Base-by-base conservation (phyloP, 73 alveolate species). In the Blepharisma japonicum region DNA sequence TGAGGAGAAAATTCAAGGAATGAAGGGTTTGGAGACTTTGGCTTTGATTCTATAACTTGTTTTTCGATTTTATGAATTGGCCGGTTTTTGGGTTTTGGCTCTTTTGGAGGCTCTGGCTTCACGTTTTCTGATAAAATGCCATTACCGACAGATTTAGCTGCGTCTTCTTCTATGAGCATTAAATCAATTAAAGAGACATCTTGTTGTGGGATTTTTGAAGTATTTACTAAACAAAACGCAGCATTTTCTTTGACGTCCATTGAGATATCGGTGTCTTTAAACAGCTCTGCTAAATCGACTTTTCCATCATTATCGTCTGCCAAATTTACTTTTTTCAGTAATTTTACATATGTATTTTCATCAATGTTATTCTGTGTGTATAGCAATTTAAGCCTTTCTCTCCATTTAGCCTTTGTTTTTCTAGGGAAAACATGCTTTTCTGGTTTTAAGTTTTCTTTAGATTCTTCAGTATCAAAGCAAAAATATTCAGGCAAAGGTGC, bases 101-200 rank as follows among this genome's bases (percentile, higher is more conserved):
- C 18, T 61, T 61, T 61, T 61, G 74, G 74, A 61, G 74, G 74
- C 47, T 61, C 74, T 8, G 74, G 74, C 5, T 61, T 61, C 3
- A 61, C 42, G 42, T 32, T 32, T 32, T 32, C 42, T 32, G 42
- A 32, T 32, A 32, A 32, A 32, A 32, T 32, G 42, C 42, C 42
- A 32, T 32, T 32, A 32, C 42, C 42, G 3, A 32, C 3, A 32
- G 42, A 32, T 32, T 32, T 32, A 32, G 42, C 42, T 32, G 42
- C 42, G 42, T 32, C 47, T 61, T 61, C 23, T 20, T n/a, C 46
- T 61, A 14, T 39, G 5, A n/a, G 14, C 74, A 61, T 61, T 39
- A 61, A 14, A n/a, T 61, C 50, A 61, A 39, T 14, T 11, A 61
- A 3, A 20, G 74, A 61, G 18, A 61, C 74, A 5, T 61, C 47